Evolutionary conservation across 208 protist genomes (phyloP), one percentile per base, ranked within the genome.

Genomic region (Leishmania gerbilli): DNA sequence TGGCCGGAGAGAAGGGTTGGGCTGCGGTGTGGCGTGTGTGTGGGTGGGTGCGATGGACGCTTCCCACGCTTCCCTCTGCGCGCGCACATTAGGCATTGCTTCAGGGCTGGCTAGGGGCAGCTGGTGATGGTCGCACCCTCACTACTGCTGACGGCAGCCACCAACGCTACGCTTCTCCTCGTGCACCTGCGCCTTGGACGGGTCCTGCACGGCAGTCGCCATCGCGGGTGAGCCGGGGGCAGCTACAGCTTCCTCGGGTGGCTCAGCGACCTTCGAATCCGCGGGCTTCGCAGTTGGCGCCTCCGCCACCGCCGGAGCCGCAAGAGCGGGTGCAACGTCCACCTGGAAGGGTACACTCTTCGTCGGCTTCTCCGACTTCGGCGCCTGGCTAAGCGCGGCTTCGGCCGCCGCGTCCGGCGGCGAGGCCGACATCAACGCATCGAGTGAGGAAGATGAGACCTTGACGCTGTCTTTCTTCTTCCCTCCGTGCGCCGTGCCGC

Each of bases 141-240:
- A 27, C 42, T 79, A 88, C 84, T 88, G 80, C 80, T 81, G 84
- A 37, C 75, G 72, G 80, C 80, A 84, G 58, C 51, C 56, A 67
- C 79, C 76, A 53, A 77, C 76, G 19, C 68, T 47, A 47, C 74
- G 55, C 49, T 84, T 84, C 71, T 88, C 82, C 64, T 79, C 68
- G n/a, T 75, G 72, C 42, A 77, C 76, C 9, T 74, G 58, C 47
- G 62, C 13, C 51, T 67, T 67, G 51, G 76, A 21, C 3, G 77
- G 31, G 11, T 53, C 53, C 76, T 80, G 56, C 55, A 74, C 68
- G 21, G 62, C 65, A 40, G 45, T 42, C 6, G 21, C 1, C 49
- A 49, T 4, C n/a, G 81, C 60, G 5, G 77, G 42, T 2, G 80
- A 58, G 56, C 56, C 51, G 19, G 75, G 56, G 27, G 67, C 62